Evolutionary conservation across 768 basidiomycete genomes (phyloP).

Genomic region (Pleurotus ostreatus): DNA sequence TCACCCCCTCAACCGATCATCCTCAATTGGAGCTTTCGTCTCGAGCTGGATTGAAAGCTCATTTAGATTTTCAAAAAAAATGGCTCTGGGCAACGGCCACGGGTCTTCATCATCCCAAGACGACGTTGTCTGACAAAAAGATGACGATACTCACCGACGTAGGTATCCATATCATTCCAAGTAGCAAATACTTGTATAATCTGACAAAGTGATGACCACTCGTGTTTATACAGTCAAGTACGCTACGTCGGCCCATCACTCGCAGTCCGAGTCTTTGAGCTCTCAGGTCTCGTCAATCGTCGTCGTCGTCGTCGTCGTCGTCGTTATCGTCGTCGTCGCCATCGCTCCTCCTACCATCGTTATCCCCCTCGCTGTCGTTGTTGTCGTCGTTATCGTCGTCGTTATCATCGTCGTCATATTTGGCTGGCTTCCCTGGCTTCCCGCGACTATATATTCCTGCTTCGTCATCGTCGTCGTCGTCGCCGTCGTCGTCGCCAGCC

Average conservation of each 20-base stretch:
- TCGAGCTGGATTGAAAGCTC: too few relatives aligned
- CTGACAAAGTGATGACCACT: too few relatives aligned
- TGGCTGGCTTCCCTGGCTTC: background rate
- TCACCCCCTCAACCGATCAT: too few relatives aligned
- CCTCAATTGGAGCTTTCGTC: too few relatives aligned
- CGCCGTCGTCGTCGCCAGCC: background rate
- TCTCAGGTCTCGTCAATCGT: background rate
- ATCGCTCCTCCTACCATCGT: background rate
- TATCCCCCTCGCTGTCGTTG: background rate
- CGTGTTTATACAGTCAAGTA: too few relatives aligned
- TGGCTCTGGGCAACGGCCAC: too few relatives aligned
- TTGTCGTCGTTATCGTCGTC: background rate
- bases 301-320: background rate
- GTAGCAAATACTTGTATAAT: too few relatives aligned
- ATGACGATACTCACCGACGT: too few relatives aligned
- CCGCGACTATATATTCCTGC: background rate
- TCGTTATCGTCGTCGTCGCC: background rate
- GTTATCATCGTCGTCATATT: background rate
- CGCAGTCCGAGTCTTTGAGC: background rate
- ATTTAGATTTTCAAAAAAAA: too few relatives aligned
- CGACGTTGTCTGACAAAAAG: too few relatives aligned
- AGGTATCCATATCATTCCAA: too few relatives aligned
- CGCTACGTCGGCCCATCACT: background rate
- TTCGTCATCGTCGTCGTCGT: background rate
- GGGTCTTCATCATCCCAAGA: too few relatives aligned